Evolutionary conservation across 768 basidiomycete genomes (phyloP), one percentile per base, ranked within the genome.

Genomic region (Boletus vinaceobasis): DNA sequence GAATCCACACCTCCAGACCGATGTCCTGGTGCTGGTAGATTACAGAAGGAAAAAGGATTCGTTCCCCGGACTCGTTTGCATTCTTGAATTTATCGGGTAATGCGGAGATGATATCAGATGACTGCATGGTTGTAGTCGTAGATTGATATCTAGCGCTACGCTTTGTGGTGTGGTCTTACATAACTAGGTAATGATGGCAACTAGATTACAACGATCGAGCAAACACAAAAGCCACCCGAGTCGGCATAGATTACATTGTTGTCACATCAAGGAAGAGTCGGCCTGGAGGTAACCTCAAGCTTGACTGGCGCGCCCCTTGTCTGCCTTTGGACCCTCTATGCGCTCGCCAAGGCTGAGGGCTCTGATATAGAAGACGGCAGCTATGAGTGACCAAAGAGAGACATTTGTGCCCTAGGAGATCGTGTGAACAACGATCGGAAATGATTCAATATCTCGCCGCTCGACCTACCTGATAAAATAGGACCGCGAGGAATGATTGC

Each of bases 1-100:
- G 45, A 50, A 50, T 60, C 74, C 53, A 23, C 57, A 91, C 93
- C 73, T 90, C 79, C 52, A 89, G 70, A 23, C 79, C 85, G 36
- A 75, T 64, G 50, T 93, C 89, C 10, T 71, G 59, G 64, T 88
- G 81, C 44, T 77, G 79, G 58, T 79, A 75, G 35, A 85, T 71
- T 17, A 80, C 81, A 1, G 91, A 93, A n/a, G 85, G 83, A 63
- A 89, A 95, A 75, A 88, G 88, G 21, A 87, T 72, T 27, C 92
- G 72, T 65, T 91, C 87, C 1, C 87, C 87, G 13, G 82, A 76
- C 33, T 76, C 74, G 19, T 74, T 72, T 10, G 87, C 90, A 23
- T 71, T 73, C n/a, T 82, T 77, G 65, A 83, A 88, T 49, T 72
- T 71, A n/a, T 71, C 69, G 6, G 81, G 77, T 23, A 92, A 52